These are phyloP conservation scores for Gleditsia sinensis DNA, from an alignment of 306 rosid species.

Conservation along the genomic window DNA sequence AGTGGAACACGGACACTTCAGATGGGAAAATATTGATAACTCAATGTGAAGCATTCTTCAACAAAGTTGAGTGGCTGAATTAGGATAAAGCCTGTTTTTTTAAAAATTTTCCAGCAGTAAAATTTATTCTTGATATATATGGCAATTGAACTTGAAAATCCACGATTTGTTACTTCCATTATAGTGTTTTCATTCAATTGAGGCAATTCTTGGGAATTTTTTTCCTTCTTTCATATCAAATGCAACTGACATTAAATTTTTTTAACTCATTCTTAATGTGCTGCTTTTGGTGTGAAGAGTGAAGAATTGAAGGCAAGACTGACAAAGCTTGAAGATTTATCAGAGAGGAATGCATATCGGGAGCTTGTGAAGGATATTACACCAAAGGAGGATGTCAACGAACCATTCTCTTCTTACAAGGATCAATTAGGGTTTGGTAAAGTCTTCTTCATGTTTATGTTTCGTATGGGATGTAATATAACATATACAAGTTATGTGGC, in stretches of 20 bases:
- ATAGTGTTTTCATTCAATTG: neutral
- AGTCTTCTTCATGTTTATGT: constrained; percentile 19
- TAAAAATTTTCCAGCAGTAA: neutral
- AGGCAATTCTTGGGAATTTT: neutral
- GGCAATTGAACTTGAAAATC: neutral
- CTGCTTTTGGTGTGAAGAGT: constrained; percentile 47
- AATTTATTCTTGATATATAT: neutral
- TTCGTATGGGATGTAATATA: neutral
- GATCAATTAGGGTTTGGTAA: constrained; percentile 86
- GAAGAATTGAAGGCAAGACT: constrained; percentile 83
- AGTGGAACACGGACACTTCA: neutral
- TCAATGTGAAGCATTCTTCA: too few relatives aligned
- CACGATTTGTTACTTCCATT: neutral
- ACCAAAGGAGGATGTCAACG: constrained; percentile 48
- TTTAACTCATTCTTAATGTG: neutral
- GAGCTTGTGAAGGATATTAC: constrained; percentile 86
- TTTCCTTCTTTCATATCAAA: neutral
- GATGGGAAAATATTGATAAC: neutral
- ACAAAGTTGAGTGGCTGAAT: neutral
- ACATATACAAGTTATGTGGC: neutral
- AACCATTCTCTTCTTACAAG: constrained; percentile 92
- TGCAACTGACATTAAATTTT: neutral
- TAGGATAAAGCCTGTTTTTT: neutral
- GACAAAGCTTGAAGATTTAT: constrained; percentile 62
- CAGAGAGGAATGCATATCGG: constrained; percentile 82